These are phyloP conservation scores for Magnolia officinalis DNA, from an alignment of 164 flowering plant genomes.

Conservation along the genomic window DNA sequence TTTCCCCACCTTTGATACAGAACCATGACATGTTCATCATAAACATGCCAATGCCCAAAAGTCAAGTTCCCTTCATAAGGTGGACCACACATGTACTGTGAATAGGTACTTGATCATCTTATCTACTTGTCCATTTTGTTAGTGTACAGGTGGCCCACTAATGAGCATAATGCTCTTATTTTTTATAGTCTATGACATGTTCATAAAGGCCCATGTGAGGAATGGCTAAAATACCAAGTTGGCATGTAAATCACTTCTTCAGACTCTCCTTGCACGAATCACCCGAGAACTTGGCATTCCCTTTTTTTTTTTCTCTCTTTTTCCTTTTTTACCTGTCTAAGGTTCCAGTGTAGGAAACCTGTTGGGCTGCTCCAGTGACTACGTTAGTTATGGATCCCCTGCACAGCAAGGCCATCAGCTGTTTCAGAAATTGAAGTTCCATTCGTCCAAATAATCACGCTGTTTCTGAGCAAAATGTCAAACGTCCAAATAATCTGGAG, in stretches of 20 bases:
- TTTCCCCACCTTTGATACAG: background rate
- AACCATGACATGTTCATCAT: background rate
- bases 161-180: too few relatives aligned
- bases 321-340: background rate
- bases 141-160: too few relatives aligned
- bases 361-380: slow-evolving; percentile 1
- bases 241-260: background rate
- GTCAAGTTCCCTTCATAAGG: too few relatives aligned
- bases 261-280: background rate
- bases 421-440: too few relatives aligned
- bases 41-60: background rate
- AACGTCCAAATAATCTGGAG: too few relatives aligned
- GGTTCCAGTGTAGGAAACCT: background rate
- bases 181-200: too few relatives aligned
- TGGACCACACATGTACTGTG: too few relatives aligned
- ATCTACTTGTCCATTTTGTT: too few relatives aligned
- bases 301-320: background rate
- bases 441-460: too few relatives aligned
- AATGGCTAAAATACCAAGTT: background rate
- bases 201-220: too few relatives aligned
- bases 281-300: background rate
- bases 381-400: slow-evolving; percentile 10
- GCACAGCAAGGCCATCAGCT: background rate
- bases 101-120: too few relatives aligned
- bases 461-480: too few relatives aligned